Evolutionary conservation across 768 basidiomycete genomes (phyloP).

Genomic region (Tulasnella sp.): DNA sequence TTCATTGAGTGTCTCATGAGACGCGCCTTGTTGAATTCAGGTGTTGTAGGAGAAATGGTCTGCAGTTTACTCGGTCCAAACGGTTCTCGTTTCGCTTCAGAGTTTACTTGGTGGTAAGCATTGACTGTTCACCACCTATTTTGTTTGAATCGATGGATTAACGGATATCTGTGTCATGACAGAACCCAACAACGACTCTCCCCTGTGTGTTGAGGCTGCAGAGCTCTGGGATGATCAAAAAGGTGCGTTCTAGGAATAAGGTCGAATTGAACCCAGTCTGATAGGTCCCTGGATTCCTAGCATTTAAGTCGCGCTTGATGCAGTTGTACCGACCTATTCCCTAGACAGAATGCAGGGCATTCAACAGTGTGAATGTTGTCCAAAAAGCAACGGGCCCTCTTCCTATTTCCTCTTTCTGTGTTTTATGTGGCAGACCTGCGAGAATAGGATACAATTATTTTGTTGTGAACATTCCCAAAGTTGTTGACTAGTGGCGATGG

Average conservation of each 20-base stretch:
- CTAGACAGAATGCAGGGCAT: not conserved
- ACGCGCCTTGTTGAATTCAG: not conserved
- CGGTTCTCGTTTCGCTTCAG: slow-evolving; percentile 78
- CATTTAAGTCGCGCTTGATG: slow-evolving; percentile 8
- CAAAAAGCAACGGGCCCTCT: too few relatives aligned
- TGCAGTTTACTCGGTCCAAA: slow-evolving; percentile 85
- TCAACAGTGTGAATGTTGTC: too few relatives aligned
- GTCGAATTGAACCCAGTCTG: too few relatives aligned
- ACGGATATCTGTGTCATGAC: slow-evolving; percentile 5
- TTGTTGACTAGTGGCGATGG: too few relatives aligned
- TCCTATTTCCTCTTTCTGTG: too few relatives aligned
- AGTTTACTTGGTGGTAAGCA: slow-evolving; percentile 71
- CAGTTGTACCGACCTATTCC: slow-evolving; percentile 11
- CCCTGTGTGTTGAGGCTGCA: slow-evolving; percentile 80
- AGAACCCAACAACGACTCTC: slow-evolving; percentile 93
- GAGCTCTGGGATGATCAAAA: slow-evolving; percentile 52
- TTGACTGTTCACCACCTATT: not conserved
- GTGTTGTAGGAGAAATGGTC: slow-evolving; percentile 75
- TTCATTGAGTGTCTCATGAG: not conserved
- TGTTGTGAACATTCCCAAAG: too few relatives aligned
- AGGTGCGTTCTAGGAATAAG: slow-evolving; percentile 13
- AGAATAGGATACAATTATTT: too few relatives aligned
- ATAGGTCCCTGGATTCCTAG: not conserved
- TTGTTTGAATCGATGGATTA: not conserved
- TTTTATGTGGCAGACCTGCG: too few relatives aligned